Conservation (phyloP, 495 filamentous ascomycete genomes). For the Arthonia radiata region DNA sequence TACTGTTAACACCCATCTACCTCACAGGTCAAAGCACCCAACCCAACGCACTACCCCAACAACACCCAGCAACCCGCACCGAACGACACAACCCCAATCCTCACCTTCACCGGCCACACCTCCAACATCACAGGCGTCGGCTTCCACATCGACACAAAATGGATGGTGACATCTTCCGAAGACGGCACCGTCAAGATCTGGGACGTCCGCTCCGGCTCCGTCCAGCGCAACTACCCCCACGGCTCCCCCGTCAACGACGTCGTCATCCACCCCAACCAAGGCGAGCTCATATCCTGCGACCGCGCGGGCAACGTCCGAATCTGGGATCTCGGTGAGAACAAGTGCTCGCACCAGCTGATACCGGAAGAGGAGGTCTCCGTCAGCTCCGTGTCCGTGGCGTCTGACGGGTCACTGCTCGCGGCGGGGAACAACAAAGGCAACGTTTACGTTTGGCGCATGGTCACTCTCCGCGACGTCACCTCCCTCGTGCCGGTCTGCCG, state of each 20-base stretch:
- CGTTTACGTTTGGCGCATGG: constrained; percentile 87
- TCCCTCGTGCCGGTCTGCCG: constrained; percentile 74
- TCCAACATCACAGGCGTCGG: constrained; percentile 88
- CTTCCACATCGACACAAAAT: constrained; percentile 95
- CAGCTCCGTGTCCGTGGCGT: constrained; percentile 83
- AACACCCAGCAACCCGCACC: too few species aligned
- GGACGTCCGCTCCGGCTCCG: constrained; percentile 70
- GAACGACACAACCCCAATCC: constrained; percentile 72
- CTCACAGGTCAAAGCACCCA: too few species aligned
- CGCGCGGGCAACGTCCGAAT: constrained; percentile 77
- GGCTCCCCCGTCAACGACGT: constrained; percentile 77
- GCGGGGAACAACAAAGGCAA: constrained; percentile 96
- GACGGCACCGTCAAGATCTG: constrained; percentile 97
- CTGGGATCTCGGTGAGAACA: constrained; percentile 93
- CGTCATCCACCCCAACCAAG: constrained; percentile 95
- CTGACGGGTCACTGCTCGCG: constrained; percentile 78
- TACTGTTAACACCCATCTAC: too few species aligned
- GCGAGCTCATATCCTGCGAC: constrained; percentile 90
- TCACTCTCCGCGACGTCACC: constrained; percentile 60
- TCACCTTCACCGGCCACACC: constrained; percentile 87
- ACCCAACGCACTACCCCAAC: too few species aligned
- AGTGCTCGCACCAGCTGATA: constrained; percentile 86
- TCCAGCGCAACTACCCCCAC: constrained; percentile 84
- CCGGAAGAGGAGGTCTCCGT: constrained; percentile 88
- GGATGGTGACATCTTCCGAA: constrained; percentile 99